These are phyloP conservation scores for Ceratocystis colombiana DNA, from an alignment of 2,329 filamentous ascomycete genomes.

Conservation along the genomic window DNA sequence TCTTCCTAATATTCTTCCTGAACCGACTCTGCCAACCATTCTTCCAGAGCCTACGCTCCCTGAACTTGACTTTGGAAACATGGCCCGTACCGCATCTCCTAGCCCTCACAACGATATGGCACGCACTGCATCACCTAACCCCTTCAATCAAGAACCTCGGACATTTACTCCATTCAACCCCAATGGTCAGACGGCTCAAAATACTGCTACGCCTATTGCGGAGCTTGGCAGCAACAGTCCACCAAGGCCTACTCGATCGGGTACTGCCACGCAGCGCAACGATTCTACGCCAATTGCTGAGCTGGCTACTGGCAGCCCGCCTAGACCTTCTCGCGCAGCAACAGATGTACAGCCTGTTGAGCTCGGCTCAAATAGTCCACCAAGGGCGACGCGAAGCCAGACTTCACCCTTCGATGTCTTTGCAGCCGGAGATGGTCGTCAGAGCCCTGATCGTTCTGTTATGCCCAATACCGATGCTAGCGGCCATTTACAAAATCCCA, in stretches of 20 bases:
- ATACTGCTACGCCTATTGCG: slow-evolving; percentile 29
- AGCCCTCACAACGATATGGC: slow-evolving; percentile 26
- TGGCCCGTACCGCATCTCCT: slow-evolving; percentile 20
- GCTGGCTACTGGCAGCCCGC: background rate
- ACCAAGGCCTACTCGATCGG: slow-evolving; percentile 28
- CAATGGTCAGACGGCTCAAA: slow-evolving; percentile 9
- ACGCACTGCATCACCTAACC: slow-evolving; percentile 27
- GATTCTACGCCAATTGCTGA: background rate
- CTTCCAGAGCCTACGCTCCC: slow-evolving; percentile 21
- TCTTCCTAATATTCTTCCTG: slow-evolving; percentile 25
- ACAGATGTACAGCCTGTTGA: slow-evolving; percentile 18
- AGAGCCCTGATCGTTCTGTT: slow-evolving; percentile 32
- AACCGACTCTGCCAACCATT: slow-evolving; percentile 26
- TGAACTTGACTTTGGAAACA: slow-evolving; percentile 20
- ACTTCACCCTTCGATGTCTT: slow-evolving; percentile 29
- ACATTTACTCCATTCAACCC: slow-evolving; percentile 22
- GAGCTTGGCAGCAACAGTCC: slow-evolving; percentile 31
- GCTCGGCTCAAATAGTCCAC: background rate
- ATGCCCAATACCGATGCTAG: slow-evolving; percentile 1
- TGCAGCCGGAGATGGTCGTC: slow-evolving; percentile 32
- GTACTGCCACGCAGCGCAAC: background rate
- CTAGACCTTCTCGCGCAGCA: slow-evolving; percentile 10
- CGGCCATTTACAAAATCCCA: background rate
- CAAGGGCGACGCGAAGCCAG: slow-evolving; percentile 25
- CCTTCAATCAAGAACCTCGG: slow-evolving; percentile 28